Percentiles rank a stretch among this genome's conserved stretches.
phyloP scores from a whole-genome alignment of 176 grass and related monocot genomes.

The Oryza glaberrima region DNA sequence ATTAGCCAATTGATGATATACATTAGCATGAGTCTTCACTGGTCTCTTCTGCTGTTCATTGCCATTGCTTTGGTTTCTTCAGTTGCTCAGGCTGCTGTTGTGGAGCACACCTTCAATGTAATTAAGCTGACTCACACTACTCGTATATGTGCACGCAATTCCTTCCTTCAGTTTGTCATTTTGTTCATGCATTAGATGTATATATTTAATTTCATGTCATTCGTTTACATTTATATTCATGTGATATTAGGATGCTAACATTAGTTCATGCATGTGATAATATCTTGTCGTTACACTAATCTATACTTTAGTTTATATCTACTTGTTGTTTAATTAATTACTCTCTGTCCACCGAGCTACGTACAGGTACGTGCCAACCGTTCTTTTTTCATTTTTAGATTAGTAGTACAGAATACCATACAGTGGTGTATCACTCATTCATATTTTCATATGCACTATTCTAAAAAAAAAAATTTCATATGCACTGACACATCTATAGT shows the following conservation, averaged over 20 bases:
- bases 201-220: background rate
- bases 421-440: background rate
- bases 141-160: background rate
- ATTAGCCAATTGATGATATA: background rate
- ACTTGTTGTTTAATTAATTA: background rate
- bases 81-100: background rate
- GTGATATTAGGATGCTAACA: background rate
- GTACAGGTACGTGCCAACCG: background rate
- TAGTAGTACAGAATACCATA: background rate
- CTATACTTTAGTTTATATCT: background rate
- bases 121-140: background rate
- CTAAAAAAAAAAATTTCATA: background rate
- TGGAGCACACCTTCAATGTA: constrained; percentile 47
- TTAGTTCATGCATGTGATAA: background rate
- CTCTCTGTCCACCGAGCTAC: background rate
- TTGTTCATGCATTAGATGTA: background rate
- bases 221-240: background rate
- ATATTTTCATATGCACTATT: background rate
- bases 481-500: background rate
- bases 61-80: constrained; percentile 17
- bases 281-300: background rate
- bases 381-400: background rate
- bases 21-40: background rate
- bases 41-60: background rate
- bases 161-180: background rate